phyloP scores from a whole-genome alignment of 768 basidiomycete species.

The Leccinum subgranulosum region DNA sequence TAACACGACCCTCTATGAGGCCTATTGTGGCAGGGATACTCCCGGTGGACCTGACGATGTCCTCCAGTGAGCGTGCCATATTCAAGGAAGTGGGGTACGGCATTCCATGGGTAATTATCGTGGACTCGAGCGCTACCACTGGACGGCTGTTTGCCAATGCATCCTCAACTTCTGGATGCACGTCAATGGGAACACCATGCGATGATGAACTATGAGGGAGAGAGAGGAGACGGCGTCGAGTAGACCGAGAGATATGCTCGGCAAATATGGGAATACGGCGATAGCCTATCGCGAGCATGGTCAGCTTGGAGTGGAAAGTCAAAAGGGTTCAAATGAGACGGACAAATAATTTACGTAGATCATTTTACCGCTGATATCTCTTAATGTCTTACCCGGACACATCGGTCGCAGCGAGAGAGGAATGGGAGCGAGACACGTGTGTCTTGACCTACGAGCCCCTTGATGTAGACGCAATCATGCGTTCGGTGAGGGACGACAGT shows the following conservation, averaged over 20 bases:
- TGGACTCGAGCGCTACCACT: slow-evolving; percentile 89
- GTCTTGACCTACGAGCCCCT: slow-evolving; percentile 59
- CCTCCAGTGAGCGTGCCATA: slow-evolving; percentile 69
- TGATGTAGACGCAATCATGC: slow-evolving; percentile 54
- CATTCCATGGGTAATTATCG: slow-evolving; percentile 91
- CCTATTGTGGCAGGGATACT: slow-evolving; percentile 92
- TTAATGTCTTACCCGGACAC: slow-evolving; percentile 17
- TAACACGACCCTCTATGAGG: slow-evolving; percentile 76
- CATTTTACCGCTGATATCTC: background rate
- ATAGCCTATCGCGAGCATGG: slow-evolving; percentile 16
- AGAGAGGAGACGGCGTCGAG: slow-evolving; percentile 6
- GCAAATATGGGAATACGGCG: background rate
- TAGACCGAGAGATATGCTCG: slow-evolving; percentile 1
- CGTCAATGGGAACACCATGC: slow-evolving; percentile 47
- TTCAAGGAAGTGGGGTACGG: slow-evolving; percentile 76
- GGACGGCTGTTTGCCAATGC: slow-evolving; percentile 64
- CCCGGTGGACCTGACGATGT: slow-evolving; percentile 67
- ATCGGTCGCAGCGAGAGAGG: slow-evolving; percentile 25
- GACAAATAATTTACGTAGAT: background rate
- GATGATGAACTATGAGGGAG: background rate
- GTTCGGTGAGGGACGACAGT: slow-evolving; percentile 56
- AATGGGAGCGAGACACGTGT: slow-evolving; percentile 32
- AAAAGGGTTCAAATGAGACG: background rate
- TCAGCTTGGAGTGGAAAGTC: background rate
- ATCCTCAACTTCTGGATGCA: slow-evolving; percentile 81